Evolutionary conservation across 2,329 filamentous ascomycete genomes (phyloP), one percentile per base, ranked within the genome.

Genomic region (Polychaeton citri): DNA sequence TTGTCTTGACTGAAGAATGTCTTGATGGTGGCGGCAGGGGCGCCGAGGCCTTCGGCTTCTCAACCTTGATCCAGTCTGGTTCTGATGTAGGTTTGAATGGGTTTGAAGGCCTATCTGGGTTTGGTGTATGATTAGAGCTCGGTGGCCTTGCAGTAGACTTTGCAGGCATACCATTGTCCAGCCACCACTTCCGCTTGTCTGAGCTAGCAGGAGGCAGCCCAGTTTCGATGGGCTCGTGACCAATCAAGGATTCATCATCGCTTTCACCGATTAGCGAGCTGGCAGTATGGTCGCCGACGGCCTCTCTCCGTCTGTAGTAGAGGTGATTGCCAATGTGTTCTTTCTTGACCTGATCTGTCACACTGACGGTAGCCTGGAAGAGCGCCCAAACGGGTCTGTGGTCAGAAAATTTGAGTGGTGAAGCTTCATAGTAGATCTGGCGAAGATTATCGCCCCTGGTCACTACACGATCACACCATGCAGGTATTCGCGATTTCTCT

Each of bases 401-500:
- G 53, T 98, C 90, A 0, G 90, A 98, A 55, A 96, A 94, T 9
- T 72, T 74, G 21, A 98, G 66, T 19, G 84, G 78, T 3, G 87
- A 86, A 36, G 74, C 79, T 50, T 83, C 74, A 59, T 98, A 98
- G 20, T 81, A 72, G 8, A 81, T 66, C 55, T 96, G 90, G 30
- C 78, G 76, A 21, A 98, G 70, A 47, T 85, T 87, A 40, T 73
- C 65, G 6, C 90, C 90, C 61, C 87, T 92, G 40, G 83, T 79
- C 6, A 98, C 64, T 32, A 98, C 81, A 24, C 90, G 81, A 59
- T 98, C 90, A 41, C 87, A 95, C 90, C 90, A 98, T 1, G 90
- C 90, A 2, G 90, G 90, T 43, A 96, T 95, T 12, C 90, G 79
- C 37, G 80, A 77, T 58, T 98, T 98, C 52, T 96, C 88, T 33